Conservation (phyloP, 148 eudicot genomes). For the Oxyria digyna region DNA sequence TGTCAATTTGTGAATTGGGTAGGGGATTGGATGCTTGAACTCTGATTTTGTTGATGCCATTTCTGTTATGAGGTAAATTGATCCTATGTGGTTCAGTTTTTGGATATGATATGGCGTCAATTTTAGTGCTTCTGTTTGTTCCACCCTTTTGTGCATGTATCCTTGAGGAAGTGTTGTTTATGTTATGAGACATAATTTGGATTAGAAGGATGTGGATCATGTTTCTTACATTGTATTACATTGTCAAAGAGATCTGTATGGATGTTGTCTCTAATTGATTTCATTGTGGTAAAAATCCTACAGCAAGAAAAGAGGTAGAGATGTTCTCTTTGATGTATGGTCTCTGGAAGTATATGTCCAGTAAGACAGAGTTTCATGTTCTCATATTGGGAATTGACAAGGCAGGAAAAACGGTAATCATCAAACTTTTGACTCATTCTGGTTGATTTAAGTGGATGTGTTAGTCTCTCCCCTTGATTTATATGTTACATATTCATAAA, state of each 20-base stretch:
- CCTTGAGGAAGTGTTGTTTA: not conserved
- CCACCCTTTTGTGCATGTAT: not conserved
- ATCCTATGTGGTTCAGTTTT: not conserved
- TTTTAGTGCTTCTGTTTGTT: not conserved
- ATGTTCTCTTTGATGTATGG: constrained; percentile 96
- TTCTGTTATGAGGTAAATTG: not conserved
- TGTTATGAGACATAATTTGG: not conserved
- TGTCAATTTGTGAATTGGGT: not conserved
- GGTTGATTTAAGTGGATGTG: not conserved
- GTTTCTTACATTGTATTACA: not conserved
- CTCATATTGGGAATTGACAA: constrained; percentile 93
- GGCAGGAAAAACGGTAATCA: constrained; percentile 88
- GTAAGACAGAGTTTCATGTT: constrained; percentile 85
- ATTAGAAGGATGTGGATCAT: not conserved
- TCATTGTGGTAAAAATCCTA: not conserved
- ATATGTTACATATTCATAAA: not conserved
- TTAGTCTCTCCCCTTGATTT: not conserved
- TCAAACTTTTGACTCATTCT: constrained; percentile 2
- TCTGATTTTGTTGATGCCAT: not conserved
- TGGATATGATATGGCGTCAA: not conserved
- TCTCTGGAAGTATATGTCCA: constrained; percentile 69
- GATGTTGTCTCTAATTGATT: not conserved
- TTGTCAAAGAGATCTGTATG: not conserved
- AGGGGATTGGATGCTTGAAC: not conserved
- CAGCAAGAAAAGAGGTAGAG: constrained; percentile 10